These are phyloP conservation scores for Chalciporus pseudorubinellus DNA, from an alignment of 768 basidiomycete species.

Conservation along the genomic window DNA sequence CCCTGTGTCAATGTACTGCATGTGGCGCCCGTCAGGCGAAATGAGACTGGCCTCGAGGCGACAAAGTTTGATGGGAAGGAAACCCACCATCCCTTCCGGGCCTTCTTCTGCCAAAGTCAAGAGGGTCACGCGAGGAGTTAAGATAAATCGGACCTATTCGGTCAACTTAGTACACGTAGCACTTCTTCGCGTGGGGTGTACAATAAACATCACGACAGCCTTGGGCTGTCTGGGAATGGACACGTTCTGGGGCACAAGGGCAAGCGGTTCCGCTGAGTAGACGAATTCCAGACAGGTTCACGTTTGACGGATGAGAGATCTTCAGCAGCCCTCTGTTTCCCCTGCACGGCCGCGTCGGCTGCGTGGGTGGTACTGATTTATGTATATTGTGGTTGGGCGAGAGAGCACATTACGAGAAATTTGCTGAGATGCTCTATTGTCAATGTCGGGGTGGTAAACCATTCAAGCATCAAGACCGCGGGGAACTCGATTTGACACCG, in stretches of 20 bases:
- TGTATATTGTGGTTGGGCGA: too few relatives aligned
- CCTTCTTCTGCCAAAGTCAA: conserved; percentile 13
- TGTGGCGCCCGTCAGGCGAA: conserved; percentile 20
- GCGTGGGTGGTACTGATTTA: too few relatives aligned
- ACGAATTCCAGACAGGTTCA: background rate
- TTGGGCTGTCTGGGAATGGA: too few relatives aligned
- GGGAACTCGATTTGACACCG: background rate
- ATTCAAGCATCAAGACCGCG: background rate
- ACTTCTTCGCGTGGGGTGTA: background rate
- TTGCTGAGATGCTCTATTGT: background rate
- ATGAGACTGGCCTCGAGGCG: conserved; percentile 25
- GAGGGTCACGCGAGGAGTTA: conserved; percentile 11
- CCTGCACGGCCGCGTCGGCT: too few relatives aligned
- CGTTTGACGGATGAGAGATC: too few relatives aligned
- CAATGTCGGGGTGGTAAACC: background rate
- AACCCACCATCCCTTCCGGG: background rate
- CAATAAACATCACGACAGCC: conserved; percentile 7
- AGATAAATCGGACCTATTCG: background rate
- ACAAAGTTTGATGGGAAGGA: conserved; percentile 28
- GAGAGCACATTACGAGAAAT: too few relatives aligned
- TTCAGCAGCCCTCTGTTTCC: too few relatives aligned
- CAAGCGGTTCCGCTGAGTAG: conserved; percentile 19
- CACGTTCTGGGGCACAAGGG: conserved; percentile 30
- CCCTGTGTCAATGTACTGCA: conserved; percentile 4
- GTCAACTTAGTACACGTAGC: too few relatives aligned